Evolutionary conservation across 75 land plant species (phyloP), one percentile per base, ranked within the genome.

Genomic region (Azolla pinnata): DNA sequence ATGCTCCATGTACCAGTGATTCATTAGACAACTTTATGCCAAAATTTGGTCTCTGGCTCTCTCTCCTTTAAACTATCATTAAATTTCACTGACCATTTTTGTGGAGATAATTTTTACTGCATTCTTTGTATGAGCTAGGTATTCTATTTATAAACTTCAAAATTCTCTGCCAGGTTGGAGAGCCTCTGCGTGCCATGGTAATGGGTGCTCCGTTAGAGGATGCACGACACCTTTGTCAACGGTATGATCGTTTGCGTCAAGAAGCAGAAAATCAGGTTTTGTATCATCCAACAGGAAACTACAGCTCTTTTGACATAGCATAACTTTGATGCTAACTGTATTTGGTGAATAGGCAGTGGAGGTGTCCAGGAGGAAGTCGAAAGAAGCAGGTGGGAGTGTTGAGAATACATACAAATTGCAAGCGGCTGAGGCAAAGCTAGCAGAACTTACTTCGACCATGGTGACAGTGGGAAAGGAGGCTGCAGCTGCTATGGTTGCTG

Each of bases 251-350:
- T 33, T 68, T 84, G 62, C 80, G 88, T 19, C 88, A 82, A 55
- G 97, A 87, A 44, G 93, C 87, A 29, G 97, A 91, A 82, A 76
- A 86, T 66, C 88, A 84, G 88, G 97, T 90, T 46, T 57, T 67
- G 20, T 63, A 57, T 4, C 31, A n/a, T n/a, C n/a, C n/a, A n/a
- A n/a, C n/a, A n/a, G 32, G 20, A 26, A 32, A 33, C 27, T 67
- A 27, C 5, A 54, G 19, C 44, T 35, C 26, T 28, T 56, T 14
- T 25, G 46, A 33, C 20, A n/a, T n/a, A n/a, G n/a, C n/a, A n/a
- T n/a, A n/a, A n/a, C n/a, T n/a, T n/a, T n/a, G n/a, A n/a, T n/a
- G n/a, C n/a, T n/a, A n/a, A n/a, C n/a, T n/a, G n/a, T n/a, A n/a
- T 46, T 29, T 25, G n/a, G 21, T 72, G 34, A 54, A 51, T 72